These are phyloP conservation scores for Sphaerulina vaccinii DNA, from an alignment of 2,329 filamentous ascomycete genomes.

Conservation along the genomic window DNA sequence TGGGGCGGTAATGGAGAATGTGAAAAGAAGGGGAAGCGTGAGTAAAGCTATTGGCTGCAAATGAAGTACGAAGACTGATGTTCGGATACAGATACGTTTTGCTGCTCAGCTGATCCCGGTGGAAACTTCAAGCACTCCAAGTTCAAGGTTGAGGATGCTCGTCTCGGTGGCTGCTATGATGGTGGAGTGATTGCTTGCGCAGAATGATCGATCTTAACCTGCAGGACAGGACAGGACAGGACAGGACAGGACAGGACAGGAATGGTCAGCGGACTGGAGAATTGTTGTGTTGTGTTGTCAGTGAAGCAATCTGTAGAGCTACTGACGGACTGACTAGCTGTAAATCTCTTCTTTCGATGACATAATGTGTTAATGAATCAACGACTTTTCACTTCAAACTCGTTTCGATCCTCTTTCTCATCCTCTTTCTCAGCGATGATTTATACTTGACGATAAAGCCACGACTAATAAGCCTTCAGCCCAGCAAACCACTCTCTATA, in stretches of 20 bases:
- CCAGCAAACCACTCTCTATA: not conserved
- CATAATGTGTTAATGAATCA: too few species aligned
- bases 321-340: too few species aligned
- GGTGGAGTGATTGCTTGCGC: not conserved
- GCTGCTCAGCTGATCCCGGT: not conserved
- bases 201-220: too few species aligned
- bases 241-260: too few species aligned
- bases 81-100: not conserved
- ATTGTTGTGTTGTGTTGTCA: not conserved
- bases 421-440: too few species aligned
- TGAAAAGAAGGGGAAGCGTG: not conserved
- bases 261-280: too few species aligned
- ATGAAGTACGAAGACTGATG: not conserved
- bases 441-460: not conserved
- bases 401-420: too few species aligned
- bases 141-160: not conserved
- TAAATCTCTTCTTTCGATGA: too few species aligned
- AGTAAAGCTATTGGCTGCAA: not conserved
- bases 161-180: not conserved
- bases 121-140: not conserved
- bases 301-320: too few species aligned
- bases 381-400: too few species aligned
- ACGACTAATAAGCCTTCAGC: not conserved
- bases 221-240: too few species aligned
- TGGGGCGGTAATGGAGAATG: conserved; percentile 1